Percentiles rank a stretch among this genome's conserved stretches.
Evolutionary conservation across 1,284 basidiomycete species (phyloP).

Genomic region (Xerocomus cyaneibrunnescens): DNA sequence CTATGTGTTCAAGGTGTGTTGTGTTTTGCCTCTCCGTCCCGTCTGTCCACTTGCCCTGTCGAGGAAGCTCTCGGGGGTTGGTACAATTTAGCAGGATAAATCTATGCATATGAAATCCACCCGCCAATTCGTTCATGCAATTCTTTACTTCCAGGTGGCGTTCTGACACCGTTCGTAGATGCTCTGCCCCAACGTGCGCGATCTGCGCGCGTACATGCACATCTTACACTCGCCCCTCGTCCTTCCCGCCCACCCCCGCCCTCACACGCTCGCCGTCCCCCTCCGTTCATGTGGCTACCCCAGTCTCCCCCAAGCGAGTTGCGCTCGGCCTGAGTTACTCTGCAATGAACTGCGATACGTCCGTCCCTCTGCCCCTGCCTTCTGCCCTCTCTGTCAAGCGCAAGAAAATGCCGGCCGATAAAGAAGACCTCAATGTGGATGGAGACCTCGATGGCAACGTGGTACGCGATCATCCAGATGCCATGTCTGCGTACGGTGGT

Average conservation of each 20-base stretch:
- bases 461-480: constrained; percentile 2
- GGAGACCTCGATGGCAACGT: not conserved
- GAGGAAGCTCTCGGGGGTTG: not conserved
- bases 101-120: too few species aligned
- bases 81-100: not conserved
- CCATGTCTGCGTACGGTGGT: not conserved
- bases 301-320: constrained; percentile 28
- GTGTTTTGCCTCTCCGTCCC: not conserved
- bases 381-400: constrained; percentile 20
- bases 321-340: constrained; percentile 25
- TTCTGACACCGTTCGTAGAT: constrained; percentile 19
- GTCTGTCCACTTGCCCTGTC: not conserved
- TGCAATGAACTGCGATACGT: constrained; percentile 23
- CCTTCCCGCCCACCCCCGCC: constrained; percentile 33
- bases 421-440: constrained; percentile 21
- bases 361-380: not conserved
- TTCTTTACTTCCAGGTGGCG: not conserved
- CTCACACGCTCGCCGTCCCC: constrained; percentile 36
- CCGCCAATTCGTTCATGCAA: not conserved
- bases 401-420: constrained; percentile 27
- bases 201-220: constrained; percentile 34
- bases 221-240: constrained; percentile 29
- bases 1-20: constrained; percentile 25
- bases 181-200: constrained; percentile 27
- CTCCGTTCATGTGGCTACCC: constrained; percentile 1